A percentile compares a stretch with the other conserved stretches of the same genome.
phyloP scores from a whole-genome alignment of 768 basidiomycete species.

The Macrolepiota albuminosa region DNA sequence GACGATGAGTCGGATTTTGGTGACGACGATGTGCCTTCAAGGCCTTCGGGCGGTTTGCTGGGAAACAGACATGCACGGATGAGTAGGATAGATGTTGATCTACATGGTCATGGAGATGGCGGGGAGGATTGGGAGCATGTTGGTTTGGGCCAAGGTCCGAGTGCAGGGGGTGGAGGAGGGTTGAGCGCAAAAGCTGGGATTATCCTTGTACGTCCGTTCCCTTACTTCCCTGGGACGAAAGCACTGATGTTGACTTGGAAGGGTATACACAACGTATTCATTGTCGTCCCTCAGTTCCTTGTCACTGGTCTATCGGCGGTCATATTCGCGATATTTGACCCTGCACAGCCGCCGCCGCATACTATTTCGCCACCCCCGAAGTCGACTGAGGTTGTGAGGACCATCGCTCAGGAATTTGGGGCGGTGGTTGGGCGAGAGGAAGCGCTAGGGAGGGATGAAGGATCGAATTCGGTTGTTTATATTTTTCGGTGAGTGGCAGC shows the following conservation, averaged over 20 bases:
- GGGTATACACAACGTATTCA: conserved; percentile 95
- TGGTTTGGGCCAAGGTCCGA: neutral
- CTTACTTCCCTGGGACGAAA: neutral
- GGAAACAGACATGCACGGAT: conserved; percentile 43
- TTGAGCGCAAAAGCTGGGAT: conserved; percentile 85
- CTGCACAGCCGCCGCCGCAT: conserved; percentile 32
- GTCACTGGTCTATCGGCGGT: conserved; percentile 83
- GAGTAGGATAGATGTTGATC: conserved; percentile 40
- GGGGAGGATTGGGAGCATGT: conserved; percentile 25
- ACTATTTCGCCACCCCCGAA: conserved; percentile 3
- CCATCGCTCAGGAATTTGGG: neutral
- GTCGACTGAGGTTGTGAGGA: conserved; percentile 6
- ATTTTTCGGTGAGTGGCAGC: conserved; percentile 64
- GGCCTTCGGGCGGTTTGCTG: conserved; percentile 20
- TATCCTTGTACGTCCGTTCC: conserved; percentile 56
- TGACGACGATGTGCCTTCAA: conserved; percentile 9
- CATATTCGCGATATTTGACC: conserved; percentile 84
- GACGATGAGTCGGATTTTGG: conserved; percentile 4
- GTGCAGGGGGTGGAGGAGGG: conserved; percentile 10
- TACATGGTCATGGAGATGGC: conserved; percentile 11
- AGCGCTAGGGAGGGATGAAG: conserved; percentile 16
- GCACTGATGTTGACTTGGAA: conserved; percentile 20
- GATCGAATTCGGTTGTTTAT: conserved; percentile 70
- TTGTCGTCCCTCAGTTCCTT: conserved; percentile 93
- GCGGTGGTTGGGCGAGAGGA: conserved; percentile 12